phyloP scores from a whole-genome alignment of 805 yeast species.

The Myxozyma geophila region DNA sequence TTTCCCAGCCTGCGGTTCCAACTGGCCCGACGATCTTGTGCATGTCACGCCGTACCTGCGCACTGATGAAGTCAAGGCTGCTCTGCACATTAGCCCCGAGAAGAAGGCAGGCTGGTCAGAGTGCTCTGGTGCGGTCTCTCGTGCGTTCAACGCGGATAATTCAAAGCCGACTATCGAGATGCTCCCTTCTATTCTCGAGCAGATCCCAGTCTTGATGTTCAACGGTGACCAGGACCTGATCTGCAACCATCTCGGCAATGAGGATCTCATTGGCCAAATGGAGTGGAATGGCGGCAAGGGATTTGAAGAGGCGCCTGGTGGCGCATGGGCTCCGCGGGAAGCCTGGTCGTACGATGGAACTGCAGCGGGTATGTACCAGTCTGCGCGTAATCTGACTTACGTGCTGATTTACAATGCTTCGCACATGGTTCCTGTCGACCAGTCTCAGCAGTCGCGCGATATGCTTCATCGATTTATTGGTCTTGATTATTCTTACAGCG shows the following conservation, averaged over 20 bases:
- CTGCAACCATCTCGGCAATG: constrained; percentile 81
- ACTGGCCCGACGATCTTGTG: constrained; percentile 79
- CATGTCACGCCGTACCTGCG: constrained; percentile 57
- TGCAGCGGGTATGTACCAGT: constrained; percentile 54
- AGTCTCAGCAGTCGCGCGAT: constrained; percentile 70
- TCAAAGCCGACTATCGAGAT: constrained; percentile 66
- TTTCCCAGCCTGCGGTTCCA: constrained; percentile 86
- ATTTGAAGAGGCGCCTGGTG: constrained; percentile 41
- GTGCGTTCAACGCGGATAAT: constrained; percentile 54
- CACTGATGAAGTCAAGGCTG: constrained; percentile 51
- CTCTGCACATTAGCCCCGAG: constrained; percentile 54
- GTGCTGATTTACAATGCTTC: constrained; percentile 75
- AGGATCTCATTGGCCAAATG: constrained; percentile 63
- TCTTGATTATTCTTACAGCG: constrained; percentile 26
- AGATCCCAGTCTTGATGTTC: constrained; percentile 69
- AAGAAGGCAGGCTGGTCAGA: constrained; percentile 68
- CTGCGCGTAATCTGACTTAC: constrained; percentile 75
- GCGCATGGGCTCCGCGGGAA: constrained; percentile 38
- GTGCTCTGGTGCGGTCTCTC: constrained; percentile 67
- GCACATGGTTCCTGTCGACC: constrained; percentile 93
- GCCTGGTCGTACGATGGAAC: constrained; percentile 55
- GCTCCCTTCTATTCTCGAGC: constrained; percentile 65
- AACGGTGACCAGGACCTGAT: constrained; percentile 88
- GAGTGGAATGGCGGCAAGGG: constrained; percentile 62
- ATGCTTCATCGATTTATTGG: constrained; percentile 57